These are phyloP conservation scores for Stentor roeselii DNA, from an alignment of 73 alveolate species.

Conservation along the genomic window DNA sequence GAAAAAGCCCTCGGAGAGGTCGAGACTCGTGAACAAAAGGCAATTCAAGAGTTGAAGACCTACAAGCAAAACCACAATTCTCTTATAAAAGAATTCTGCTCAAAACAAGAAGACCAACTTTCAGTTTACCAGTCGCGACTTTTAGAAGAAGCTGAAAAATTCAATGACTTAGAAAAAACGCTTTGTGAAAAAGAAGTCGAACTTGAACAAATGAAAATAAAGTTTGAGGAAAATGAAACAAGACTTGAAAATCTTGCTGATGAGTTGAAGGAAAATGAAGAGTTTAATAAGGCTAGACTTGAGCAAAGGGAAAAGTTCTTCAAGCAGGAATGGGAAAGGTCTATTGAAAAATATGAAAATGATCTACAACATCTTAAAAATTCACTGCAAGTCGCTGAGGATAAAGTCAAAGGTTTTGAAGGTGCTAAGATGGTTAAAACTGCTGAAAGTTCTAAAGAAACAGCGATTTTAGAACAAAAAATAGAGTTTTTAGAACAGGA, in stretches of 20 bases:
- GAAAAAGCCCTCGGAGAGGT: slow-evolving; percentile 47
- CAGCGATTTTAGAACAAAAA: slow-evolving; percentile 74
- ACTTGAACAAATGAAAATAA: background rate
- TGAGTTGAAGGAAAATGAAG: background rate
- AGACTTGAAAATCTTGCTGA: background rate
- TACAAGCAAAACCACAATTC: slow-evolving; percentile 37
- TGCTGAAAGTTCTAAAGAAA: slow-evolving; percentile 41
- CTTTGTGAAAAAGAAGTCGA: background rate
- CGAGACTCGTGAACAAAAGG: slow-evolving; percentile 31
- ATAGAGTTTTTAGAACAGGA: slow-evolving; percentile 63
- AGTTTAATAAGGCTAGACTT: background rate
- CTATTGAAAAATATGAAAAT: background rate
- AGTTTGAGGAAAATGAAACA: background rate
- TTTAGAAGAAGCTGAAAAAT: background rate
- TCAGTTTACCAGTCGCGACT: background rate
- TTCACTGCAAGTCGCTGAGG: slow-evolving; percentile 58
- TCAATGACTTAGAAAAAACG: slow-evolving; percentile 2
- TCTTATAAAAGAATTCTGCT: background rate
- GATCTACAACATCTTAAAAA: slow-evolving; percentile 39
- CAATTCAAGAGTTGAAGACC: slow-evolving; percentile 34
- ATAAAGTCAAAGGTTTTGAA: background rate
- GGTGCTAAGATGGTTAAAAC: no score
- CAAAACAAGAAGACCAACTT: slow-evolving; percentile 4
- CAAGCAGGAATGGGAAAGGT: background rate
- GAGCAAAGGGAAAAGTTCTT: slow-evolving; percentile 6